Percentiles rank a stretch among this genome's conserved stretches.
These are phyloP conservation scores for Rosa multiflora DNA, from an alignment of 306 rosid species.

Conservation along the genomic window DNA sequence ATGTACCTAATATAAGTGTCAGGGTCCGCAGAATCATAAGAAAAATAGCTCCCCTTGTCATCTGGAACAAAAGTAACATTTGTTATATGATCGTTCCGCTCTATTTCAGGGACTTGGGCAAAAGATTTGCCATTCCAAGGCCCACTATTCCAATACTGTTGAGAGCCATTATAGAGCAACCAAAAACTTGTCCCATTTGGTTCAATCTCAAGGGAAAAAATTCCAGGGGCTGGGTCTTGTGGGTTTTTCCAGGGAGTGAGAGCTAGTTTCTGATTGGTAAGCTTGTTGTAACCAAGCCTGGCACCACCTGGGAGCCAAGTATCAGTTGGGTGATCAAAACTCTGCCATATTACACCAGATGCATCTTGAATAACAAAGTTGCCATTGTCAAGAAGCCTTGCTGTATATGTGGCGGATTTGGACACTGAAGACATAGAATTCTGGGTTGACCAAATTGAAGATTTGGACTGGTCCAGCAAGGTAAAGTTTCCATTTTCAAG, in stretches of 20 bases:
- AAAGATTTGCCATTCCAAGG: constrained; percentile 22
- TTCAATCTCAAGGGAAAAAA: constrained; percentile 18
- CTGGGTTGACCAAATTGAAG: constrained; percentile 30
- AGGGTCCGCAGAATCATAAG: constrained; percentile 1
- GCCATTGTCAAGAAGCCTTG: constrained; percentile 28
- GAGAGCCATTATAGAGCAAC: constrained; percentile 9
- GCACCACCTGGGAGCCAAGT: constrained; percentile 39
- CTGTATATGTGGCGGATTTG: constrained; percentile 12
- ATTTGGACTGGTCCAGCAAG: constrained; percentile 1
- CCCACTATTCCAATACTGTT: constrained; percentile 22
- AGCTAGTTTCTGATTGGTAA: constrained; percentile 2
- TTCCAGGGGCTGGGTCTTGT: constrained; percentile 32
- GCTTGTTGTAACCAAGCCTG: constrained; percentile 26
- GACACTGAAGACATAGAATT: background rate
- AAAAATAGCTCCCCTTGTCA: constrained; percentile 20
- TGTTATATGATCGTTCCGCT: background rate
- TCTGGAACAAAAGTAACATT: constrained; percentile 14
- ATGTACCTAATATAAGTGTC: constrained; percentile 14
- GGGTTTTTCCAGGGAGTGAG: constrained; percentile 28
- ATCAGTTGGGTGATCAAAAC: constrained; percentile 45
- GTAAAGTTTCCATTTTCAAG: constrained; percentile 22
- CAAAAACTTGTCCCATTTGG: constrained; percentile 11
- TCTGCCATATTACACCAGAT: constrained; percentile 35
- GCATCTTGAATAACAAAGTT: constrained; percentile 25
- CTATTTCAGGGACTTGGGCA: constrained; percentile 11